Percentiles rank a stretch among this genome's conserved stretches.
Conservation (phyloP, 495 filamentous ascomycete genomes). For the Penicillium steckii region DNA sequence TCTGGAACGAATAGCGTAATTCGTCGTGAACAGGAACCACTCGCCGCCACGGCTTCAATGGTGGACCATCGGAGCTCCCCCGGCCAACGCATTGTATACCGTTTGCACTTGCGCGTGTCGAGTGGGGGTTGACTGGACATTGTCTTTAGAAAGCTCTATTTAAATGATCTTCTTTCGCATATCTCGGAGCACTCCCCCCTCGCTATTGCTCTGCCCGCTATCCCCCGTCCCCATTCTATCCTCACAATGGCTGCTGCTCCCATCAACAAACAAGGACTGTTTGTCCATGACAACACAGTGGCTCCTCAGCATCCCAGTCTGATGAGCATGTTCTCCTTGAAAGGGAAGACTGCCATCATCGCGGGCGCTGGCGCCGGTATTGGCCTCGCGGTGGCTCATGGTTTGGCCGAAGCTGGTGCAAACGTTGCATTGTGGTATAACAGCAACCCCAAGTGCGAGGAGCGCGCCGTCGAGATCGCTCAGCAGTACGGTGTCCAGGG, state of each 20-base stretch:
- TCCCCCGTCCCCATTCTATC: background rate
- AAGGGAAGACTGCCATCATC: conserved; percentile 80
- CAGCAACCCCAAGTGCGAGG: conserved; percentile 66
- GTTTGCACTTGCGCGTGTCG: conserved; percentile 5
- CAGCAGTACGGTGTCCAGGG: conserved; percentile 77
- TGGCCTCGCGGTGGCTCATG: conserved; percentile 73
- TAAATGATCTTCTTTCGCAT: conserved; percentile 5
- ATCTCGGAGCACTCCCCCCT: no score
- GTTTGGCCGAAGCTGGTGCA: conserved; percentile 77
- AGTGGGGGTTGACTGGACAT: background rate
- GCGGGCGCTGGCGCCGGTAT: conserved; percentile 83
- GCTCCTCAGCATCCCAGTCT: conserved; percentile 62
- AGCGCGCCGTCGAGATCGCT: conserved; percentile 71
- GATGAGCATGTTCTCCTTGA: conserved; percentile 78
- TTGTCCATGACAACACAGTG: conserved; percentile 59
- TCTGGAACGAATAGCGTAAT: conserved; percentile 15
- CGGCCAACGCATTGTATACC: conserved; percentile 12
- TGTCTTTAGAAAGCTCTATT: conserved; percentile 12
- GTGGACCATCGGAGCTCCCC: conserved; percentile 6
- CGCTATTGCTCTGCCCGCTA: no score
- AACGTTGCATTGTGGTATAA: conserved; percentile 90
- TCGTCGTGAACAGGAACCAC: conserved; percentile 6
- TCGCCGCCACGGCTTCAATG: background rate
- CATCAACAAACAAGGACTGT: conserved; percentile 46
- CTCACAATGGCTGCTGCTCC: conserved; percentile 35